These are phyloP conservation scores for Microsporum ferrugineum DNA, from an alignment of 2,329 filamentous ascomycete species.

Conservation along the genomic window DNA sequence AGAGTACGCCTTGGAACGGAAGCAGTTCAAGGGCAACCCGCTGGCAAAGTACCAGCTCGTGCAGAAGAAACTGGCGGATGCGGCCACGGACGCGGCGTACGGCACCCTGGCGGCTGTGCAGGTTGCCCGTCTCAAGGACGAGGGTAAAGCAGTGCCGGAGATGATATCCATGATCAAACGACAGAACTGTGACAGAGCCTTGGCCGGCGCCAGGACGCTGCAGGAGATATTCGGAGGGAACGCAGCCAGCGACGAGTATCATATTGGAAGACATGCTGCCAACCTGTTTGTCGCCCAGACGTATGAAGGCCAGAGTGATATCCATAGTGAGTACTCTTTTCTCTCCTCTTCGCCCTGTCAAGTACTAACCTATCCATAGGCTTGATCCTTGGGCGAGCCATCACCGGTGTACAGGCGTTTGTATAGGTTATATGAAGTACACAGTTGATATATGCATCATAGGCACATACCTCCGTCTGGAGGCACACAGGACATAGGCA, in stretches of 20 bases:
- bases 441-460: not conserved
- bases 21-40: slow-evolving; percentile 92
- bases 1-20: slow-evolving; percentile 80
- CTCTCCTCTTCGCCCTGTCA: slow-evolving; percentile 17
- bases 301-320: slow-evolving; percentile 96
- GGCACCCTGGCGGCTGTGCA: slow-evolving; percentile 84
- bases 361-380: slow-evolving; percentile 33
- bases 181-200: slow-evolving; percentile 87
- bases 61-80: slow-evolving; percentile 95
- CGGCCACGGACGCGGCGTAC: slow-evolving; percentile 78
- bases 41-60: slow-evolving; percentile 92
- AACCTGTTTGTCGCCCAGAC: slow-evolving; percentile 97
- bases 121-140: slow-evolving; percentile 85
- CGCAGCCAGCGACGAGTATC: slow-evolving; percentile 94
- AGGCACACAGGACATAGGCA: too few species aligned
- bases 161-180: slow-evolving; percentile 97
- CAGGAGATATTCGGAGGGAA: slow-evolving; percentile 98
- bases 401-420: slow-evolving; percentile 70
- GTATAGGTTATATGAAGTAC: slow-evolving; percentile 36
- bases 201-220: slow-evolving; percentile 64
- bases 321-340: slow-evolving; percentile 60
- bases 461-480: too few species aligned
- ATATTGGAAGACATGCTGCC: slow-evolving; percentile 85
- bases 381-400: slow-evolving; percentile 56
- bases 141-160: slow-evolving; percentile 76